Evolutionary conservation across 176 grass and related monocot species (phyloP).

Genomic region (Tillandsia leiboldiana): DNA sequence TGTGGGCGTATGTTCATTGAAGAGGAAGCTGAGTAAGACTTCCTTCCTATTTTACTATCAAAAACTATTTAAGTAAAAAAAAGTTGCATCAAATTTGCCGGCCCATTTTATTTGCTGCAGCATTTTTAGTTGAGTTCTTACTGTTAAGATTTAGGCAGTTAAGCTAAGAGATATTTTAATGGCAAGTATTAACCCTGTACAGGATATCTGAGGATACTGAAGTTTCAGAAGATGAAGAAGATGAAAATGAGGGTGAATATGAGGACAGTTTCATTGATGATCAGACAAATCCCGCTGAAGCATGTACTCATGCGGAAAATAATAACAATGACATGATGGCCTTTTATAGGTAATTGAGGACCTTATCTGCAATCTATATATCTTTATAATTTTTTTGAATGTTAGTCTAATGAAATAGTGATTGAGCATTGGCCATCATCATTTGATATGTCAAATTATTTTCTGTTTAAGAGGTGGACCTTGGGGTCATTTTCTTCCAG

Average conservation of each 20-base stretch:
- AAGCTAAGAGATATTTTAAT: conserved; percentile 7
- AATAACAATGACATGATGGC: conserved; percentile 40
- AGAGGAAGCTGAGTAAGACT: conserved; percentile 70
- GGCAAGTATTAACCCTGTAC: conserved; percentile 2
- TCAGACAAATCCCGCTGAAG: conserved; percentile 33
- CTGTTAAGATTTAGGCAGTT: not conserved
- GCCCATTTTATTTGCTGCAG: not conserved
- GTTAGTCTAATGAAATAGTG: not conserved
- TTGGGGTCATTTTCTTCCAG: conserved; percentile 14
- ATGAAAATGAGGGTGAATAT: conserved; percentile 51
- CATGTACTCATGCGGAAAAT: conserved; percentile 38
- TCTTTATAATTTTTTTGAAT: not conserved
- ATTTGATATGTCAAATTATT: not conserved
- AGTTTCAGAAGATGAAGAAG: conserved; percentile 68
- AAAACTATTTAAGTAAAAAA: not conserved
- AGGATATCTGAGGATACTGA: conserved; percentile 76
- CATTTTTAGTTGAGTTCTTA: not conserved
- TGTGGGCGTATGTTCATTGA: conserved; percentile 47
- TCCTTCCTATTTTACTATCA: not conserved
- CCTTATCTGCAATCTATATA: not conserved
- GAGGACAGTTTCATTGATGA: conserved; percentile 88
- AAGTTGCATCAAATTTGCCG: not conserved
- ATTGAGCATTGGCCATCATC: not conserved
- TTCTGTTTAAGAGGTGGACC: not conserved
- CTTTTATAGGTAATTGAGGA: conserved; percentile 59